A percentile compares a stretch with the other conserved stretches of the same genome.
These are phyloP conservation scores for Cichorium intybus DNA, from an alignment of 140 eudicot species.

Conservation along the genomic window DNA sequence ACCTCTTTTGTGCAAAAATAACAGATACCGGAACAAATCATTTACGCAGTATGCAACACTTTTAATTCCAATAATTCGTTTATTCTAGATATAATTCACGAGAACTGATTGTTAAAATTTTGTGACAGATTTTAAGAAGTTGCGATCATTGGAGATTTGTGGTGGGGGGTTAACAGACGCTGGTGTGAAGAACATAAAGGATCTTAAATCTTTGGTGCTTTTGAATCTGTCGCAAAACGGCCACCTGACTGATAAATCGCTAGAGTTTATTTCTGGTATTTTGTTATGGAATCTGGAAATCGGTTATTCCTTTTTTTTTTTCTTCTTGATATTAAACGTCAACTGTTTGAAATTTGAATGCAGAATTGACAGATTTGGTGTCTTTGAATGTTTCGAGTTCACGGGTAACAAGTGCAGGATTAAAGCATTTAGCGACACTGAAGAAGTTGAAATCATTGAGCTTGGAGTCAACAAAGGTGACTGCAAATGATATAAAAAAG, in stretches of 20 bases:
- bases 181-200: slow-evolving; percentile 94
- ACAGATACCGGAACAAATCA: slow-evolving; percentile 80
- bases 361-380: slow-evolving; percentile 81
- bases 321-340: background rate
- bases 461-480: slow-evolving; percentile 94
- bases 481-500: slow-evolving; percentile 76
- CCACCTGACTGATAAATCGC: slow-evolving; percentile 73
- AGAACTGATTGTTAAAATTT: background rate
- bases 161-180: slow-evolving; percentile 91
- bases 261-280: slow-evolving; percentile 88
- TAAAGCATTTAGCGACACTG: slow-evolving; percentile 61
- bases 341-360: slow-evolving; percentile 12
- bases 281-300: background rate
- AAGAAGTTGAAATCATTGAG: slow-evolving; percentile 76
- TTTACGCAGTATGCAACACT: slow-evolving; percentile 54
- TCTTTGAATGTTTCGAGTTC: slow-evolving; percentile 83
- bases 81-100: background rate
- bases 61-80: background rate
- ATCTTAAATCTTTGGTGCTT: slow-evolving; percentile 69
- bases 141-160: slow-evolving; percentile 84
- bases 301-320: background rate
- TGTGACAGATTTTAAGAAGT: slow-evolving; percentile 59
- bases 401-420: slow-evolving; percentile 71
- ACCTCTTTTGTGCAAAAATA: slow-evolving; percentile 92
- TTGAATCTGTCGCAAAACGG: slow-evolving; percentile 85